Base-by-base conservation (phyloP, 2,329 filamentous ascomycete genomes). In the Paramyrothecium sp. region DNA sequence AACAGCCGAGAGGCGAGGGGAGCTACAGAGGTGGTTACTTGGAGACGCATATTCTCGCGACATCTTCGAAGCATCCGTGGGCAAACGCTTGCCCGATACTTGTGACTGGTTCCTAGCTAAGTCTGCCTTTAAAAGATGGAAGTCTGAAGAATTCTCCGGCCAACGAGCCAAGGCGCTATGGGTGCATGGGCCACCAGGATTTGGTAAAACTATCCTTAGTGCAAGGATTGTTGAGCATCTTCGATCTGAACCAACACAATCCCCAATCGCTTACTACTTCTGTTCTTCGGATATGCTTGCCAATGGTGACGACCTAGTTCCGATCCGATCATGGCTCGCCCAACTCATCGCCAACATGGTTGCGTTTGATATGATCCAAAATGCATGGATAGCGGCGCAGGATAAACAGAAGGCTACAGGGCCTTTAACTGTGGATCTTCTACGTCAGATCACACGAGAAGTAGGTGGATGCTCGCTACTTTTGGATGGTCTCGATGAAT, bases 121-220 rank as follows among this genome's bases (percentile, higher is more conserved):
- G 16, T 38, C 33, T 8, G 10, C 33, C 8, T 38, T 38, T 38
- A 38, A 8, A 10, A 16, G 16, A 38, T 38, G 33, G 33, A 16
- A 8, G 10, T 38, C 33, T 8, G 8, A 8, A 10, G 33, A 38
- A 8, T 38, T 38, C 16, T 16, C 16, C 8, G 16, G 16, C 33
- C 10, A 38, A 8, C 33, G 41, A 5, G 17, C 61, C 1, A 65
- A 62, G 11, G 0, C 71, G 2, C 56, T 75, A 0, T 75, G 73
- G 72, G 64, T 74, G 13, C 59, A 69, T 41, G 70, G 69, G 1
- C 59, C 61, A 17, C 54, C 61, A 1, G 65, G 71, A 0, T 73
- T 69, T 41, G 72, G 71, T 0, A 75, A 75, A 53, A 75, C 71
- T 1, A 51, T 72, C 1, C 60, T 74, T 1, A 70, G 69, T 53